Evolutionary conservation across 805 yeast species (phyloP), one percentile per base, ranked within the genome.

Genomic region (Cyberlindnera nakhonratchasimensis): DNA sequence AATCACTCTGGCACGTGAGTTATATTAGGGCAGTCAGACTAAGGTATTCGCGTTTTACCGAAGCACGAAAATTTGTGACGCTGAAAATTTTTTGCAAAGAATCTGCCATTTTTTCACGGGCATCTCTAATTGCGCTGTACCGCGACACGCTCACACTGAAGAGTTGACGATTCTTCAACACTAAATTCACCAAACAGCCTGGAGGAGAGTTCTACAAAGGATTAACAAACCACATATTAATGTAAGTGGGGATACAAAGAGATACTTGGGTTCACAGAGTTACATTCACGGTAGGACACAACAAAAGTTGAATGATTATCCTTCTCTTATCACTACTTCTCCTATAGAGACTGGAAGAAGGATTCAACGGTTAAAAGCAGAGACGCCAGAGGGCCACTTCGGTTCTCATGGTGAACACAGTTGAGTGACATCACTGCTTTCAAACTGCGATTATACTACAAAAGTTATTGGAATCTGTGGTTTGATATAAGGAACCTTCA

Each of bases 151-250:
- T 38, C 11, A n/a, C 25, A 14, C 34, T 34, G 40, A 39, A 39
- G 29, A 36, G 37, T 43, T 39, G 26, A 31, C 30, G 45, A 39
- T 37, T 40, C 40, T 37, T 44, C 47, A 44, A 44, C 41, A 34
- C 38, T 13, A 11, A 32, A 35, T n/a, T n/a, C 36, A 33, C 24
- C 8, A 11, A 14, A 14, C 18, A 21, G 24, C 4, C 21, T 5
- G 14, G n/a, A 26, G 28, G 40, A 36, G 36, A 24, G 18, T 19
- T 25, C 20, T 30, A 42, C 47, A 43, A 47, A 37, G 45, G 46
- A 38, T 40, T 43, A 43, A 48, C 46, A 51, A 42, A 47, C 44
- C 55, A 48, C 31, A 29, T 18, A 48, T 51, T 43, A 54, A 48
- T 54, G 58, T 54, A 50, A 54, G 58, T 54, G 48, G 36, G 28